Conservation (phyloP, 2,329 filamentous ascomycete genomes). For the Macrophomina tecta region DNA sequence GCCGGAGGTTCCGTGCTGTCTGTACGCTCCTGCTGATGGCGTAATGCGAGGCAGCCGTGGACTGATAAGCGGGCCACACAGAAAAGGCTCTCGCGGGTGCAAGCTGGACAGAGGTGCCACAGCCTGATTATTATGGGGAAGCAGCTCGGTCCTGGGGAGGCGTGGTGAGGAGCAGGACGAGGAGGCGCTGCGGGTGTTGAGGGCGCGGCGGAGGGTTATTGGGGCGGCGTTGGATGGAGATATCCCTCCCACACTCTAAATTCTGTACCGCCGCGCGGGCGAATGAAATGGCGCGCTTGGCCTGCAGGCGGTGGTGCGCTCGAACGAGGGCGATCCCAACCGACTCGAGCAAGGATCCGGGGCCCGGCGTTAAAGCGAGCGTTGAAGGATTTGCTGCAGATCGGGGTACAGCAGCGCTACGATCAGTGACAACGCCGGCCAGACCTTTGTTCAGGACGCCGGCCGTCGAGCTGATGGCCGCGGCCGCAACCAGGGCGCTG, state of each 20-base stretch:
- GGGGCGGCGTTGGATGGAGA: conserved; percentile 26
- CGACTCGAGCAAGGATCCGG: conserved; percentile 26
- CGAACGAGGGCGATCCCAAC: conserved; percentile 28
- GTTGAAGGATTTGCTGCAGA: conserved; percentile 29
- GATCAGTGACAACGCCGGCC: conserved; percentile 27
- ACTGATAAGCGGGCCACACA: conserved; percentile 26
- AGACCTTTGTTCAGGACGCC: conserved; percentile 22
- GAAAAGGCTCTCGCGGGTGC: conserved; percentile 18
- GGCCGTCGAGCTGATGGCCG: neutral
- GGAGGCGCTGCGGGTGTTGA: conserved; percentile 26
- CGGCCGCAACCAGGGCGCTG: conserved; percentile 11
- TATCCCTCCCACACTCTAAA: conserved; percentile 29
- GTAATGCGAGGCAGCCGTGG: conserved; percentile 25
- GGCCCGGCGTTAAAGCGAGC: conserved; percentile 22
- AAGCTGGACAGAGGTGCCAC: conserved; percentile 12
- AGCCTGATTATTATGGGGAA: conserved; percentile 24
- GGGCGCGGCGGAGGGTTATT: conserved; percentile 21
- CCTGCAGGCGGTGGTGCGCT: conserved; percentile 25
- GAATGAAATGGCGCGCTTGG: conserved; percentile 28
- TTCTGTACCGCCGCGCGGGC: conserved; percentile 24
- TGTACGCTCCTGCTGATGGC: conserved; percentile 26
- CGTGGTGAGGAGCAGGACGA: conserved; percentile 20
- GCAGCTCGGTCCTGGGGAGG: conserved; percentile 15
- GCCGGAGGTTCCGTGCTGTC: conserved; percentile 22
- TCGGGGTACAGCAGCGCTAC: conserved; percentile 27